These are phyloP conservation scores for Batkoa obscura DNA, from an alignment of 371 early-diverging fungal genomes.

Conservation along the genomic window DNA sequence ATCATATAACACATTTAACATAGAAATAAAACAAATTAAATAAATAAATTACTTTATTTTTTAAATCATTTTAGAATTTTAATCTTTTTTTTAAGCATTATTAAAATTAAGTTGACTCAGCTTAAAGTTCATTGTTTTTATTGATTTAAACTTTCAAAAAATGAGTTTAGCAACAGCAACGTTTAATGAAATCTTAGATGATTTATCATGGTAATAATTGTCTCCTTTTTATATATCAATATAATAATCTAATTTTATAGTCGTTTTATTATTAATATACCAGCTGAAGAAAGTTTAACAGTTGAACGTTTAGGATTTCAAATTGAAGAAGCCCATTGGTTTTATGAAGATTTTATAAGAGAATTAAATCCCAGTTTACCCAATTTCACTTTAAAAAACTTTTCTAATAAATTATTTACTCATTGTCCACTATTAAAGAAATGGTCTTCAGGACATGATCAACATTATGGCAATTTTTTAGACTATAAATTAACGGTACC, in stretches of 20 bases:
- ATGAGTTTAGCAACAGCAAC: no score
- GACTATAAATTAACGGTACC: slow-evolving; percentile 95
- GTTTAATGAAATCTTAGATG: no score
- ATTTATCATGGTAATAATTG: no score
- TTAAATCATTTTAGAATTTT: no score
- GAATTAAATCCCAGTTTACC: slow-evolving; percentile 60
- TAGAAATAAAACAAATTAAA: no score
- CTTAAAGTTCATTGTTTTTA: no score
- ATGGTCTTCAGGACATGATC: slow-evolving; percentile 55
- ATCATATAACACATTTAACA: no score
- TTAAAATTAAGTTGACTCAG: no score
- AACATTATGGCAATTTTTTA: slow-evolving; percentile 77
- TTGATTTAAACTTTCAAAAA: no score
- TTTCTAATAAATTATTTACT: slow-evolving; percentile 51
- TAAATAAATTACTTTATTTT: no score
- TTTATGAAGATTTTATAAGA: slow-evolving; percentile 94
- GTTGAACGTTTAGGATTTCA: slow-evolving; percentile 95
- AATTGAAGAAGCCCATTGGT: slow-evolving; percentile 99
- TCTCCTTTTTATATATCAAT: no score
- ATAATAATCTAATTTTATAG: slow-evolving; percentile 15
- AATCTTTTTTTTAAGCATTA: no score
- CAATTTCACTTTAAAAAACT: slow-evolving; percentile 58
- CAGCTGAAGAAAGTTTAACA: slow-evolving; percentile 72
- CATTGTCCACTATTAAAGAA: slow-evolving; percentile 75
- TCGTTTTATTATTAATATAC: slow-evolving; percentile 96